Percentiles rank a stretch among this genome's conserved stretches.
phyloP scores from a whole-genome alignment of 495 filamentous ascomycete species.

The Podospora anserina region DNA sequence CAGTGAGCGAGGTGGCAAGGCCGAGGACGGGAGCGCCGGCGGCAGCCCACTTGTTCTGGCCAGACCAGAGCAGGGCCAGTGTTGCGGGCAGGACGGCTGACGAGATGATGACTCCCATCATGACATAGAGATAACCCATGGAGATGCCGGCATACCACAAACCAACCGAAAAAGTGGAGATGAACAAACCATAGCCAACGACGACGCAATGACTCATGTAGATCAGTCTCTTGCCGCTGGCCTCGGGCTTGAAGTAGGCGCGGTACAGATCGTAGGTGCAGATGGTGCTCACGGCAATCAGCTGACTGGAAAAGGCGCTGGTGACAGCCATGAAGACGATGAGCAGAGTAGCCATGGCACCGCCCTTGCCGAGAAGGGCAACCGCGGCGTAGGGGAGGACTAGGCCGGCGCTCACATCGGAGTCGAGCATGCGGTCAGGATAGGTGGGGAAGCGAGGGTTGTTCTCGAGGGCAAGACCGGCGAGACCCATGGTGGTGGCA shows the following conservation, averaged over 20 bases:
- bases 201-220: conserved; percentile 80
- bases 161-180: conserved; percentile 81
- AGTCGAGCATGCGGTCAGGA: conserved; percentile 65
- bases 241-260: conserved; percentile 58
- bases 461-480: conserved; percentile 76
- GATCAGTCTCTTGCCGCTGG: conserved; percentile 75
- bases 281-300: conserved; percentile 91
- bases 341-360: conserved; percentile 76
- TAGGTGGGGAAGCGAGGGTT: conserved; percentile 70
- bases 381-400: conserved; percentile 87
- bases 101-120: conserved; percentile 91
- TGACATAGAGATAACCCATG: conserved; percentile 68
- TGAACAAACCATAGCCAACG: conserved; percentile 71
- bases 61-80: conserved; percentile 76
- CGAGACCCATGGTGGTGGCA: conserved; percentile 91
- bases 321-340: conserved; percentile 98
- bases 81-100: conserved; percentile 81
- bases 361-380: conserved; percentile 83
- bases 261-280: conserved; percentile 92
- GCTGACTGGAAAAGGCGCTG: conserved; percentile 79
- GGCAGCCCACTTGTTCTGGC: conserved; percentile 78
- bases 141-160: conserved; percentile 63
- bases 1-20: conserved; percentile 69
- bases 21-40: conserved; percentile 73
- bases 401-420: conserved; percentile 80